Percentiles rank a stretch among this genome's conserved stretches.
These are phyloP conservation scores for Russula earlei DNA, from an alignment of 768 basidiomycete genomes.

Conservation along the genomic window DNA sequence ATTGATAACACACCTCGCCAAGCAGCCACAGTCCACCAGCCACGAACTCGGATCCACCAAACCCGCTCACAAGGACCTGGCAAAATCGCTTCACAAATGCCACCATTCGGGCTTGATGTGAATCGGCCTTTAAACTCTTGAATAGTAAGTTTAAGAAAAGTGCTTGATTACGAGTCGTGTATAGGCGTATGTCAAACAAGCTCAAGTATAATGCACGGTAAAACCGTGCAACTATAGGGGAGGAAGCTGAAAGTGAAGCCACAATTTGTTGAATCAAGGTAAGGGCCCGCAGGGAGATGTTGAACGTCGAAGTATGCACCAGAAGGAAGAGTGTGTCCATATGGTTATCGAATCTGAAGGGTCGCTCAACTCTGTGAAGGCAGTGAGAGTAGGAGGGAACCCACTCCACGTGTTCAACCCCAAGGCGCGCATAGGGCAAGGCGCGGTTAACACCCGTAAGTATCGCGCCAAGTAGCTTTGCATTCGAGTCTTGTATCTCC, in stretches of 20 bases:
- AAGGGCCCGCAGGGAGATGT: constrained; percentile 88
- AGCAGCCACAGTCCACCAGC: constrained; percentile 35
- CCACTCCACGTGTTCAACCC: constrained; percentile 56
- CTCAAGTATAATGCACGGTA: constrained; percentile 87
- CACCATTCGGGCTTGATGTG: not conserved
- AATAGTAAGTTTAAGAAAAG: constrained; percentile 94
- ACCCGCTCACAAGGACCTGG: constrained; percentile 28
- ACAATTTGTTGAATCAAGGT: constrained; percentile 81
- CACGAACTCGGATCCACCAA: constrained; percentile 3
- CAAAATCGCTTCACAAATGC: constrained; percentile 8
- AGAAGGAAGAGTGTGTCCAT: constrained; percentile 92
- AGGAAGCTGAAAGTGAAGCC: constrained; percentile 37
- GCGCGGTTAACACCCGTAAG: constrained; percentile 94
- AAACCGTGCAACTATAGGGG: constrained; percentile 50
- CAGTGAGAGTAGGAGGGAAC: constrained; percentile 19
- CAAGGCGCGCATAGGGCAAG: constrained; percentile 82
- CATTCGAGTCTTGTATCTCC: constrained; percentile 71
- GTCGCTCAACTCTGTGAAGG: not conserved
- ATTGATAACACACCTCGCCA: constrained; percentile 52
- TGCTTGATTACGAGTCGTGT: constrained; percentile 83
- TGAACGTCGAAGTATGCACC: constrained; percentile 94
- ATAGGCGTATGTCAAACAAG: constrained; percentile 71
- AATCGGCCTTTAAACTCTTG: constrained; percentile 33
- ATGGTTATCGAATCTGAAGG: constrained; percentile 64
- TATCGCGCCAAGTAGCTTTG: constrained; percentile 80